Base-by-base conservation (phyloP, 2,329 filamentous ascomycete genomes). In the Endothia cerciana region DNA sequence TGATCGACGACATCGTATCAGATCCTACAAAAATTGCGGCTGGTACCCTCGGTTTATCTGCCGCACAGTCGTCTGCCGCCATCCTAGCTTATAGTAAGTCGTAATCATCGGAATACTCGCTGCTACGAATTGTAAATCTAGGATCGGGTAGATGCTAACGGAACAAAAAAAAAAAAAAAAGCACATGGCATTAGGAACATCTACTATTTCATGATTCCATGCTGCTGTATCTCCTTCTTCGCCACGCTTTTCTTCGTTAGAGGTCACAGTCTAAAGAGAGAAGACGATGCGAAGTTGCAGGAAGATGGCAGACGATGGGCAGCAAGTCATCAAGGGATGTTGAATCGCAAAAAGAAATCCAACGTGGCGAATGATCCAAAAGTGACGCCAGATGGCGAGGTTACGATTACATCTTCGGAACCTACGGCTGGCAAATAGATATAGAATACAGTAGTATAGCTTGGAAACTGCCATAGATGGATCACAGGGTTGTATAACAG, bases 141-240 rank as follows among this genome's bases (percentile, higher is more conserved):
- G 22, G 11, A 11, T 19, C 10, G 2, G 2, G 17, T 19, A 43
- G 40, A 25, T 36, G 40, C 62, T 58, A 28, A 64, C n/a, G 4
- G 2, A 13, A 30, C 33, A 17, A 22, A 11, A 64, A 55, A 2
- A 13, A 30, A 47, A 17, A 22, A 11, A 64, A 55, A 22, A 67
- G 65, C 62, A 6, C 62, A 64, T 47, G 61, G 66, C 28, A 65
- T 68, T 19, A 28, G 64, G 8, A 68, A 63, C 17, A 64, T 68
- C 6, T 68, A 65, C 57, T 61, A 65, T 22, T 63, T 68, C 33
- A 62, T 62, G 59, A 63, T 64, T 3, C 60, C 66, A 3, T 64
- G 58, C 56, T 63, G 62, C 25, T 43, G 22, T 33, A 49, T 64
- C 17, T 62, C 59, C 40, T 64, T 68, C 43, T 58, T 64, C 19